phyloP scores from a whole-genome alignment of 192 early-diverging fungal species.

The Entomortierella lignicola region DNA sequence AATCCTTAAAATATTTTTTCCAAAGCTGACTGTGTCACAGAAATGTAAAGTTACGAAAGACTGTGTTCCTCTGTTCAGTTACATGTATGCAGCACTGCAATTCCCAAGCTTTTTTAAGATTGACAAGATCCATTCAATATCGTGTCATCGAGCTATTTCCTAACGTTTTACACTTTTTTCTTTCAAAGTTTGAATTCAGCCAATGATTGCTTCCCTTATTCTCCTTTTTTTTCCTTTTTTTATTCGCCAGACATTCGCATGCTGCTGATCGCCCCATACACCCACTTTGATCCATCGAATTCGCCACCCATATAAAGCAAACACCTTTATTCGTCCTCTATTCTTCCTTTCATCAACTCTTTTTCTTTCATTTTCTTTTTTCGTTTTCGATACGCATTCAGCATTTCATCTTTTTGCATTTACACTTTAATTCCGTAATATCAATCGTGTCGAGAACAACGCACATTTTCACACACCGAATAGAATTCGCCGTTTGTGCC shows the following conservation, averaged over 20 bases:
- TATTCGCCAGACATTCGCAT: background rate
- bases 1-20: background rate
- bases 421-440: too few species aligned
- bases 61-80: constrained; percentile 2
- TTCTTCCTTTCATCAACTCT: background rate
- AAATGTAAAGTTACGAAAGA: background rate
- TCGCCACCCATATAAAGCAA: too few species aligned
- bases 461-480: background rate
- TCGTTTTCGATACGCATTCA: background rate
- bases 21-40: too few species aligned
- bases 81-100: background rate
- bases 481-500: background rate
- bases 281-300: too few species aligned
- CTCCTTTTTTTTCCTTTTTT: background rate
- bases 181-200: background rate
- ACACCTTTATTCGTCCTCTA: background rate
- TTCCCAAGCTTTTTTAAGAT: background rate
- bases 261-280: background rate
- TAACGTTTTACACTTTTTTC: background rate
- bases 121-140: constrained; percentile 34
- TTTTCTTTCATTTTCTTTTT: background rate
- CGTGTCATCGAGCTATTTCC: constrained; percentile 35
- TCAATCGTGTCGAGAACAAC: too few species aligned
- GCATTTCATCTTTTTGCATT: background rate
- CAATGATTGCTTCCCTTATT: background rate